Base-by-base conservation (phyloP, 1,139 yeast species). In the Suhomyces ambrosiae region DNA sequence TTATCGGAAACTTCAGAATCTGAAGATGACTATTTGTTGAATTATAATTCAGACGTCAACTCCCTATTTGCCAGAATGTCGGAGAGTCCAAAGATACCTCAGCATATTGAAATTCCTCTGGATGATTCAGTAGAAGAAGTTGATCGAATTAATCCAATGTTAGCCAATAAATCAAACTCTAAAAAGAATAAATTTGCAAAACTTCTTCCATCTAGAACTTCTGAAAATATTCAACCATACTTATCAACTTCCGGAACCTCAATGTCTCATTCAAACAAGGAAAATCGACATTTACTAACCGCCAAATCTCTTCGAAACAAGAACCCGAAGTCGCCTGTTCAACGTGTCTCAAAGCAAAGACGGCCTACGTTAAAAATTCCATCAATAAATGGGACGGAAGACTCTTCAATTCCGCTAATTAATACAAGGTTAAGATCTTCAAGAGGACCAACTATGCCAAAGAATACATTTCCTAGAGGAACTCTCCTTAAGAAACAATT, bases 91-190 rank as follows among this genome's bases (percentile, higher is more conserved):
- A 12, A 16, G 10, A 13, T 10, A n/a, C 15, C 33, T 5, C 19
- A 24, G 11, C 12, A 14, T 8, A 12, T 27, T 6, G 41, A 37
- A 15, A 26, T 34, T 7, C 25, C 19, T 4, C 40, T 37, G 40
- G 40, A 37, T 28, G 32, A 35, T n/a, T 42, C 42, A 7, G 56
- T 54, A 1, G 43, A 43, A 11, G 63, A 57, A 31, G 46, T 35
- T 6, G 60, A 56, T 33, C 27, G 35, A 8, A 46, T 57, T 3
- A 51, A 57, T 33, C 56, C 58, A 3, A 45, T 55, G 53, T 41
- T 53, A 28, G 48, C 53, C 8, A n/a, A n/a, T n/a, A n/a, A n/a
- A n/a, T n/a, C n/a, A n/a, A n/a, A n/a, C n/a, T n/a, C n/a, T n/a
- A n/a, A n/a, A n/a, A n/a, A n/a, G n/a, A n/a, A n/a, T n/a, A n/a